Percentiles rank a stretch among this genome's conserved stretches.
Conservation (phyloP, 176 grass and related monocot genomes). For the Zea mays region DNA sequence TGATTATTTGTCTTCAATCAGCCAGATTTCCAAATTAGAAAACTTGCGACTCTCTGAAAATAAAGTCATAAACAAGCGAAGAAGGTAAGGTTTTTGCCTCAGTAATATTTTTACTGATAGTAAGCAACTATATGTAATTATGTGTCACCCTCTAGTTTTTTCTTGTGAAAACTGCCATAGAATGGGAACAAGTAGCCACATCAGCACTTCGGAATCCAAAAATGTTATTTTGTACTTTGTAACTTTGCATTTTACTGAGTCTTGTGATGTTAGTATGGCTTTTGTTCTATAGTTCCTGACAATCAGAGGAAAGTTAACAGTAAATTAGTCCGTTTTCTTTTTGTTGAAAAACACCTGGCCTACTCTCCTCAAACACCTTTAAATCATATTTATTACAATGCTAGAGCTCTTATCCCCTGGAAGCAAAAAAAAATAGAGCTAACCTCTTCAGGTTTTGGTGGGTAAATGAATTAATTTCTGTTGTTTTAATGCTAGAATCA, state of each 20-base stretch:
- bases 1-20: conserved; percentile 74
- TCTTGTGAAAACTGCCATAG: conserved; percentile 4
- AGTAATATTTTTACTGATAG: not conserved
- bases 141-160: not conserved
- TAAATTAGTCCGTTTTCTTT: not conserved
- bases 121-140: not conserved
- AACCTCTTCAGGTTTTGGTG: not conserved
- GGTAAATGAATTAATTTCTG: not conserved
- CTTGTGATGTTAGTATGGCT: not conserved
- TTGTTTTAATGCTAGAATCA: too few species aligned
- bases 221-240: conserved; percentile 1
- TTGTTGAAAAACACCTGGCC: not conserved
- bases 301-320: not conserved
- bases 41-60: conserved; percentile 57
- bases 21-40: conserved; percentile 76
- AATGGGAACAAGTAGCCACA: not conserved
- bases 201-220: not conserved
- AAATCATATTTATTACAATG: not conserved
- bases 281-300: not conserved
- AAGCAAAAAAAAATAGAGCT: not conserved
- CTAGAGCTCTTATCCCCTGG: not conserved
- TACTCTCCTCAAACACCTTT: not conserved
- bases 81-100: conserved; percentile 53
- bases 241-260: not conserved
- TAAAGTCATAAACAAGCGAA: conserved; percentile 38